phyloP scores from a whole-genome alignment of 768 basidiomycete species.

The Russula earlei region DNA sequence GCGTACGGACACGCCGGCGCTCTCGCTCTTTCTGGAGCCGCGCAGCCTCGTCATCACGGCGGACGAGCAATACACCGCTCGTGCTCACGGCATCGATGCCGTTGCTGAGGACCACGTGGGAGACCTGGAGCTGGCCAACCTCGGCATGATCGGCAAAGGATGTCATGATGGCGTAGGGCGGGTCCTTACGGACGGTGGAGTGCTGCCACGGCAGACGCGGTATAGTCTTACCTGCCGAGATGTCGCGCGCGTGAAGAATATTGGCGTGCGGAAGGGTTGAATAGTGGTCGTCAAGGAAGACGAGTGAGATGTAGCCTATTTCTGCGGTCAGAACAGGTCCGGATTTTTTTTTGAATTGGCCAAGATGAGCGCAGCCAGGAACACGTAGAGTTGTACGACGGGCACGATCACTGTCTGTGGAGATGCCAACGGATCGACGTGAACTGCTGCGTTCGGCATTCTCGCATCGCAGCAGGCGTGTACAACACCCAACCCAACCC shows the following conservation, averaged over 20 bases:
- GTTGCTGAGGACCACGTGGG: conserved; percentile 38
- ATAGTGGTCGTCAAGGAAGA: too few relatives aligned
- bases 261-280: neutral
- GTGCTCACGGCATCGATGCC: conserved; percentile 76
- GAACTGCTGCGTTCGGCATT: too few relatives aligned
- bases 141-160: conserved; percentile 37
- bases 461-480: too few relatives aligned
- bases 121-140: conserved; percentile 44
- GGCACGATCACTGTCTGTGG: too few relatives aligned
- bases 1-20: conserved; percentile 47
- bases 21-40: conserved; percentile 74
- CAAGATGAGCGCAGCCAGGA: too few relatives aligned
- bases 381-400: too few relatives aligned
- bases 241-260: conserved; percentile 47
- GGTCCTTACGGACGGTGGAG: conserved; percentile 35
- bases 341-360: too few relatives aligned
- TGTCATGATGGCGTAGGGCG: conserved; percentile 26
- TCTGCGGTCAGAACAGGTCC: too few relatives aligned
- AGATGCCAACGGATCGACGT: too few relatives aligned
- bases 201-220: conserved; percentile 47
- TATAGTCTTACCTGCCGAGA: conserved; percentile 84
- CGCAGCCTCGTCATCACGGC: conserved; percentile 77
- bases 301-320: too few relatives aligned
- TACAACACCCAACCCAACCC: too few relatives aligned
- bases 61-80: conserved; percentile 53